Evolutionary conservation across 805 yeast genomes (phyloP).

Genomic region (Ogataea paraovalis): DNA sequence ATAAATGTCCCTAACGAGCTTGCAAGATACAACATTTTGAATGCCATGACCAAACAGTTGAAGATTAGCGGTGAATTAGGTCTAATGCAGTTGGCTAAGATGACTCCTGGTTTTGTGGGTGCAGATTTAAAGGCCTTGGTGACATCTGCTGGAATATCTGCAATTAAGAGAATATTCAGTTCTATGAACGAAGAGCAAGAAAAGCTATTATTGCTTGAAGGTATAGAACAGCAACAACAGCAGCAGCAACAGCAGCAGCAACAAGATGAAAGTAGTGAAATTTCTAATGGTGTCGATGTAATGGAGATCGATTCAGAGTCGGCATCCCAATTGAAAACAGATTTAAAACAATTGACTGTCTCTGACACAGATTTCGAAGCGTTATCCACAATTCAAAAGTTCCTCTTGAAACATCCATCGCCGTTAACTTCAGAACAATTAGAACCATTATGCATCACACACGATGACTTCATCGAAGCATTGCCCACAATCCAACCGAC

Average conservation of each 20-base stretch:
- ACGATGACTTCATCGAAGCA: constrained; percentile 78
- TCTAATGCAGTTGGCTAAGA: constrained; percentile 69
- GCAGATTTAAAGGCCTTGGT: constrained; percentile 94
- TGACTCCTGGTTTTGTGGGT: constrained; percentile 97
- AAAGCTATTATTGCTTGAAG: constrained; percentile 16
- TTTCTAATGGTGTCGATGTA: constrained; percentile 14
- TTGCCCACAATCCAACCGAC: constrained; percentile 94
- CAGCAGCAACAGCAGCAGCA: not conserved
- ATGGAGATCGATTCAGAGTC: constrained; percentile 16
- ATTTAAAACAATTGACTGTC: not conserved
- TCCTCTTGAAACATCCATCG: constrained; percentile 69
- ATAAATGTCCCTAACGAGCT: constrained; percentile 91
- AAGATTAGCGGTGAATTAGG: constrained; percentile 70
- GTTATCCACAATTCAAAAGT: constrained; percentile 64
- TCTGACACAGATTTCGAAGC: constrained; percentile 7
- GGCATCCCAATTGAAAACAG: not conserved
- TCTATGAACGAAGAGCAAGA: constrained; percentile 44
- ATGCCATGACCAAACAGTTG: constrained; percentile 65
- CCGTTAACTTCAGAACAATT: constrained; percentile 76
- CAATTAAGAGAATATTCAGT: constrained; percentile 86
- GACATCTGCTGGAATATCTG: constrained; percentile 91
- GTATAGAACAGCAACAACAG: constrained; percentile 9
- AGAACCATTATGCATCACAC: constrained; percentile 67
- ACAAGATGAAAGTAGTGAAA: constrained; percentile 3
- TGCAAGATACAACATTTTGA: constrained; percentile 70